A percentile compares a stretch with the other conserved stretches of the same genome.
These are phyloP conservation scores for Cercospora berteroae DNA, from an alignment of 2,329 filamentous ascomycete genomes.

Conservation along the genomic window DNA sequence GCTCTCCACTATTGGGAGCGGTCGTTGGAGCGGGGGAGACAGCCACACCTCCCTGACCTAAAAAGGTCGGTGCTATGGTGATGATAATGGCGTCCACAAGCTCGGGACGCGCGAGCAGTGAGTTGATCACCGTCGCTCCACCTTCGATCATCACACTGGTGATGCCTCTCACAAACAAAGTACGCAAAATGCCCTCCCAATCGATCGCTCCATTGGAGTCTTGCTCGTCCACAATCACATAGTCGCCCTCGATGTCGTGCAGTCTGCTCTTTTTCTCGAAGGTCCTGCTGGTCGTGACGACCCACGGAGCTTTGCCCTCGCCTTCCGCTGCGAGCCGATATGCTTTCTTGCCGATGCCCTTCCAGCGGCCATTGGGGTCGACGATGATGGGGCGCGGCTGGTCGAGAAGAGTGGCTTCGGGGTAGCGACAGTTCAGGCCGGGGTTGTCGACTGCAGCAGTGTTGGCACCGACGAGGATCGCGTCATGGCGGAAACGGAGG, in stretches of 20 bases:
- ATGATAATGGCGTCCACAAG: conserved; percentile 77
- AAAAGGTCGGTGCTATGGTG: conserved; percentile 84
- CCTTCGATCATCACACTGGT: conserved; percentile 89
- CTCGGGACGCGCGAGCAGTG: conserved; percentile 61
- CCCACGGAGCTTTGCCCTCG: conserved; percentile 68
- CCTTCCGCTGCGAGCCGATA: conserved; percentile 63
- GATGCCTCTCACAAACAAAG: conserved; percentile 60
- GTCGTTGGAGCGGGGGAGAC: conserved; percentile 66
- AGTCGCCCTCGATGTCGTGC: conserved; percentile 30
- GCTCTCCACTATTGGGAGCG: conserved; percentile 48
- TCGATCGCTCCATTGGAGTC: conserved; percentile 36
- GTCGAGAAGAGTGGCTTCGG: conserved; percentile 49
- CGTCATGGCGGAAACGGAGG: conserved; percentile 76
- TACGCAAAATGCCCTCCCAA: conserved; percentile 64
- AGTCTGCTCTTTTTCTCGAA: conserved; percentile 32
- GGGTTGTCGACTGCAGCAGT: conserved; percentile 85
- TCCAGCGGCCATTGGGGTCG: conserved; percentile 76
- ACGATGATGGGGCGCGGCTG: conserved; percentile 82
- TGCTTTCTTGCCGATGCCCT: conserved; percentile 60
- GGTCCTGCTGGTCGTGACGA: conserved; percentile 11
- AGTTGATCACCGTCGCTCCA: conserved; percentile 77
- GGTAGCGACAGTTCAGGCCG: conserved; percentile 75
- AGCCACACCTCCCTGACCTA: conserved; percentile 78
- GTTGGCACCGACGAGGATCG: conserved; percentile 79
- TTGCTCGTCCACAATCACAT: conserved; percentile 22